Evolutionary conservation across 768 basidiomycete genomes (phyloP), one percentile per base, ranked within the genome.

Genomic region (Tulasnella calospora): DNA sequence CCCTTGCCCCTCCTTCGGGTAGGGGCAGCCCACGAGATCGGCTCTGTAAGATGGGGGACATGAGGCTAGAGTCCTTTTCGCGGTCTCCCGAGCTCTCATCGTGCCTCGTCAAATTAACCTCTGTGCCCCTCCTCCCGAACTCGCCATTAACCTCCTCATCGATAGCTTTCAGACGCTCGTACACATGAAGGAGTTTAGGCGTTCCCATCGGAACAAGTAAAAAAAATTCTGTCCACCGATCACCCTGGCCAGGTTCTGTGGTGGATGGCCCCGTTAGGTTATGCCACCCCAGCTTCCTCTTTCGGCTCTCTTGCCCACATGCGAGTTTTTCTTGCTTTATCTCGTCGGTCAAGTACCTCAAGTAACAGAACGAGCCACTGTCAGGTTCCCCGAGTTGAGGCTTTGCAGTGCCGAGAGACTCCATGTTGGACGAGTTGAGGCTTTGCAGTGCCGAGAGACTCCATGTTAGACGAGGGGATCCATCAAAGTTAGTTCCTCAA

Each of bases 31-130:
- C 61, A 67, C 33, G 33, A 27, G 13, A 33, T 67, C 35, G 61
- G 61, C 2, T 27, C 27, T 23, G 61, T 67, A 4, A 17, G 15
- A 9, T n/a, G 38, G 38, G n/a, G 30, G 27, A 35, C 61, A 67
- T 67, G 61, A 67, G 61, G 61, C 61, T 67, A 67, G 61, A 35
- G 61, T 35, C 30, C 30, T 67, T 67, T 67, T 33, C 27, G 61
- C 61, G 12, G 61, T 67, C 33, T 67, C 35, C 61, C 61, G 61
- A 67, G 61, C 61, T 67, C 61, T 35, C 61, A 67, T 33, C 61
- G 61, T 67, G 35, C 61, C 61, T 67, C 61, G 61, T 13, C 51
- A 67, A 67, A 67, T 30, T 67, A 67, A 67, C 61, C 61, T 67
- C 61, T 67, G 33, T 17, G 3, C 61, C 30, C 33, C 57, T 23